Evolutionary conservation across 2,329 filamentous ascomycete genomes (phyloP), one percentile per base, ranked within the genome.

Genomic region (Hirsutella rhossiliensis): DNA sequence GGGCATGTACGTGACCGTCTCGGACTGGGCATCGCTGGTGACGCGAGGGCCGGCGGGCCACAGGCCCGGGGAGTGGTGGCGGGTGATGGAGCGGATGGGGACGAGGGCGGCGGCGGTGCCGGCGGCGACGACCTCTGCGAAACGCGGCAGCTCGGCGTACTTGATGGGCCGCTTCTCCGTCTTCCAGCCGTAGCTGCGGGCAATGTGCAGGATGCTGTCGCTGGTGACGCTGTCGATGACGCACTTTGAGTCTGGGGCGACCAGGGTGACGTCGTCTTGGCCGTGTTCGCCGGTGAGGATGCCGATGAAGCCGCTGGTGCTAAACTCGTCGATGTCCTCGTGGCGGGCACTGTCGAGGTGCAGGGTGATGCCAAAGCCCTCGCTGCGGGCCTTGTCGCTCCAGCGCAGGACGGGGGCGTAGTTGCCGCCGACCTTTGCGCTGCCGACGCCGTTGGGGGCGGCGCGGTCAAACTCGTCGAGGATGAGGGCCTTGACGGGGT

Each of bases 401-500:
- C 87, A 88, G 45, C 84, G 74, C 56, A 97, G 66, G 5, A 97
- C 90, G 3, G 90, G 90, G 11, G 89, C 90, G 60, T 97, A 97
- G 67, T 97, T 97, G 13, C 90, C 92, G 23, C 92, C 90, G 3
- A 97, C 76, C 67, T 97, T 97, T n/a, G 87, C 90, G 49, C 79
- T 82, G 0, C 90, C 90, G 0, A 86, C 94, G 1, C 90, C 90
- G 55, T 88, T 79, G 1, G 92, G 90, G n/a, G 90, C 90, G 0
- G 89, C 78, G 28, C 90, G 85, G 63, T 97, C 90, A 60, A 97
- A 97, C 28, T 92, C 83, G 56, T 97, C 90, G 3, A 97, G 73
- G 47, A 97, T 84, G 43, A 96, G 68, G 2, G 84, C 87, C 56
- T 84, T 81, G n/a, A 95, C 87, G 0, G 90, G 87, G 53, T 88